phyloP scores from a whole-genome alignment of 805 yeast species.

The Saccharomyces eubayanus region DNA sequence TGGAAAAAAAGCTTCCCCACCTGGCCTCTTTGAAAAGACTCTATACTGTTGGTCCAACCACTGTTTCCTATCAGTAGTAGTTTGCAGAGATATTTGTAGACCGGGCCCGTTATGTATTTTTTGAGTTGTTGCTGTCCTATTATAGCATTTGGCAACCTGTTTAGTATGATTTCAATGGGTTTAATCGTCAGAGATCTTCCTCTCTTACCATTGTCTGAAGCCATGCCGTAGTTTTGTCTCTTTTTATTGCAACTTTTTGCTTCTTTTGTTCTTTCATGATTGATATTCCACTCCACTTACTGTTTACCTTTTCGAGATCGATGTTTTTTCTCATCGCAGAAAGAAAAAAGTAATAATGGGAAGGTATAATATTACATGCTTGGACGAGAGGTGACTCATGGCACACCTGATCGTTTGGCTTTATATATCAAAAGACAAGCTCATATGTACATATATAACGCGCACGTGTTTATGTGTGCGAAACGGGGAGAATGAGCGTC shows the following conservation, averaged over 20 bases:
- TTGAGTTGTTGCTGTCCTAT: neutral
- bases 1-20: conserved; percentile 24
- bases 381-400: neutral
- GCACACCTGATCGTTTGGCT: neutral
- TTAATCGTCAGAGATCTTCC: neutral
- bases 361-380: neutral
- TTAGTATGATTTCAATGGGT: neutral
- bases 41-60: neutral
- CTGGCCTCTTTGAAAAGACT: neutral
- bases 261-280: neutral
- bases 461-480: neutral
- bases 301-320: neutral
- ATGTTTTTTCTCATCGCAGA: neutral
- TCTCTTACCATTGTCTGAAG: neutral
- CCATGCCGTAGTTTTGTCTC: neutral
- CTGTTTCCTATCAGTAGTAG: conserved; percentile 25
- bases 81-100: neutral
- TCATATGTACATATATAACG: neutral
- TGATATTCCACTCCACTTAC: neutral
- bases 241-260: too few species aligned
- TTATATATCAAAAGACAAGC: neutral
- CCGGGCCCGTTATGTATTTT: neutral
- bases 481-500: neutral
- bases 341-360: neutral
- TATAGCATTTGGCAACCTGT: neutral